Evolutionary conservation across 192 early-diverging fungal species (phyloP), one percentile per base, ranked within the genome.

Genomic region (Podila clonocystis): DNA sequence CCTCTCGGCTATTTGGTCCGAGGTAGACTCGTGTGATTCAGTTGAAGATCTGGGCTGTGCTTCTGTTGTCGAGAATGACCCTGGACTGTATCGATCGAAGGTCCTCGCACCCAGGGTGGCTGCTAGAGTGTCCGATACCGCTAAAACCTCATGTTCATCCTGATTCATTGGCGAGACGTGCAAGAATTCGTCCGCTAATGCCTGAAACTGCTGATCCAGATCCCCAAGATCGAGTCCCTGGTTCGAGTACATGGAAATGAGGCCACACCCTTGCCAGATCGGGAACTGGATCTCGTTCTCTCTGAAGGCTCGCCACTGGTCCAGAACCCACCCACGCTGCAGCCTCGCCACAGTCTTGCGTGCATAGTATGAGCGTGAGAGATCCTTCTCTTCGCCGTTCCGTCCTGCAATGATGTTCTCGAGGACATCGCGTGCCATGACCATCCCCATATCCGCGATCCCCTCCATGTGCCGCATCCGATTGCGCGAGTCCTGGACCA

Each of bases 171-270:
- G 77, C 22, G 77, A 80, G 3, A 68, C 33, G 31, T 17, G 41
- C 22, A 82, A 45, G 31, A 82, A 82, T 20, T 75, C 80, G 24
- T 71, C 45, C 26, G 68, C 80, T 4, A 82, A 64, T 28, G 65
- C 67, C 33, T 82, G 64, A 41, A 82, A 71, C 36, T 71, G 65
- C 2, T 34, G 49, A 64, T 82, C 80, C 33, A 82, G 22, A 57
- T 74, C 63, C 29, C 50, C 49, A 7, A 82, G 62, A 20, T 74
- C 73, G 50, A 82, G 65, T 19, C 57, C 61, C 9, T 70, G 63
- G 30, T 75, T 45, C 19, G 73, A 71, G 30, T 71, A 82, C 80
- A 82, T 82, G 64, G 80, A 63, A 57, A 82, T 71, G 9, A 82
- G 57, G 19, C 59, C 68, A 29, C 68, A 82, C 17, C 80, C 80